These are phyloP conservation scores for Meripilus lineatus DNA, from an alignment of 1,284 basidiomycete species.

Conservation along the genomic window DNA sequence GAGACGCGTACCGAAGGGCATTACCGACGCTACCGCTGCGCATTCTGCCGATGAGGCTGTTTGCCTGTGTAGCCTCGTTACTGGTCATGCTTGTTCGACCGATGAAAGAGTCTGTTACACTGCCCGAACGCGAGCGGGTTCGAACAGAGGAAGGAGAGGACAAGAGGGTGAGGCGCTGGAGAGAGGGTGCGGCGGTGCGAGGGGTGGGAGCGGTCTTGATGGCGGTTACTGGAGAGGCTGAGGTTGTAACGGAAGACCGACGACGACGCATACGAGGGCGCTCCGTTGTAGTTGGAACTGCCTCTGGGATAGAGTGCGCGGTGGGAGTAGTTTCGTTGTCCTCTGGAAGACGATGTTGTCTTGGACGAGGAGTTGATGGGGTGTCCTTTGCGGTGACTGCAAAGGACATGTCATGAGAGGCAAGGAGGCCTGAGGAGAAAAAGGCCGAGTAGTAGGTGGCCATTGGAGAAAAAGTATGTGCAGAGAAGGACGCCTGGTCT, in stretches of 20 bases:
- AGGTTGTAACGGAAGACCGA: conserved; percentile 23
- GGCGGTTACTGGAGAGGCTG: conserved; percentile 21
- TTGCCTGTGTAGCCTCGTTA: conserved; percentile 11
- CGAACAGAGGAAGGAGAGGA: conserved; percentile 1
- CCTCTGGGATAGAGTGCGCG: too few species aligned
- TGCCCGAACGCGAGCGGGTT: conserved; percentile 20
- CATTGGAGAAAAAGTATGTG: too few species aligned
- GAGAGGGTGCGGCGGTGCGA: conserved; percentile 13
- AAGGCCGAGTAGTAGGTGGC: conserved; percentile 48
- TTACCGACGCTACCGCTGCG: conserved; percentile 26
- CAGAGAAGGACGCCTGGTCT: too few species aligned
- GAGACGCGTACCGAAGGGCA: conserved; percentile 16
- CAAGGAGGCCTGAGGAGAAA: conserved; percentile 58
- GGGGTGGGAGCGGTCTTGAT: conserved; percentile 22
- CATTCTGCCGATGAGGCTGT: conserved; percentile 19
- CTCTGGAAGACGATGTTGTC: conserved; percentile 17
- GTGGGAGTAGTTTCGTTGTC: conserved; percentile 36
- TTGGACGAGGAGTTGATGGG: conserved; percentile 28
- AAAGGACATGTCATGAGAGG: conserved; percentile 28
- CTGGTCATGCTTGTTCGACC: conserved; percentile 11
- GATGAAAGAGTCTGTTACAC: conserved; percentile 18
- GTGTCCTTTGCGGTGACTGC: conserved; percentile 28
- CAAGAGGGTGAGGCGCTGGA: conserved; percentile 17
- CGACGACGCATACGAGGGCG: conserved; percentile 27
- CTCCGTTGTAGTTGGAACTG: too few species aligned